phyloP scores from a whole-genome alignment of 139 green algal species.

The Coelastrella sp. region DNA sequence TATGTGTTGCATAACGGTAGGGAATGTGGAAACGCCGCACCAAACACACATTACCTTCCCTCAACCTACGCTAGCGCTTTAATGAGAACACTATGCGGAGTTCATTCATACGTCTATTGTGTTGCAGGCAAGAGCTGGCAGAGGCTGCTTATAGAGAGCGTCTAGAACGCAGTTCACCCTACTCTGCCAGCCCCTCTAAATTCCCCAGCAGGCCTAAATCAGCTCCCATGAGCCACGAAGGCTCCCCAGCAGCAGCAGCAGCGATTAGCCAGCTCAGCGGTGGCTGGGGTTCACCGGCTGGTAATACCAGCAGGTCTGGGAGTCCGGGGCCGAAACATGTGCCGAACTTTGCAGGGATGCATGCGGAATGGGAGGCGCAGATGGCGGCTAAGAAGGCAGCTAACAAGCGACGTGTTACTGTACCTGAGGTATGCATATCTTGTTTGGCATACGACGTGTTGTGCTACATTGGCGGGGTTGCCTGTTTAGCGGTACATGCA shows the following conservation, averaged over 20 bases:
- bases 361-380: slow-evolving; percentile 44
- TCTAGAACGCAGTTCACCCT: not conserved
- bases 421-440: slow-evolving; percentile 40
- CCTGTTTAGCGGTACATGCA: too few relatives aligned
- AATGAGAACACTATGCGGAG: too few relatives aligned
- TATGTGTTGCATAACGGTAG: too few relatives aligned
- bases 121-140: slow-evolving; percentile 33
- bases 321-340: slow-evolving; percentile 6
- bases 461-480: too few relatives aligned
- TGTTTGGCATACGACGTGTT: too few relatives aligned
- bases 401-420: slow-evolving; percentile 42
- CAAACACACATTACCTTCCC: too few relatives aligned
- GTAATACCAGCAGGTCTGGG: not conserved
- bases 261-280: too few relatives aligned
- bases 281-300: not conserved
- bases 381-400: slow-evolving; percentile 15
- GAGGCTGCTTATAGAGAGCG: not conserved
- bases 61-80: too few relatives aligned
- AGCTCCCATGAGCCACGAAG: not conserved
- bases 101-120: not conserved
- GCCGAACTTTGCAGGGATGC: slow-evolving; percentile 51
- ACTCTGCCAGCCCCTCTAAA: not conserved
- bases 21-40: too few relatives aligned
- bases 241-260: too few relatives aligned
- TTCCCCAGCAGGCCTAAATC: not conserved